These are phyloP conservation scores for Coprinopsis cinerea DNA, from an alignment of 768 basidiomycete genomes.

Conservation along the genomic window DNA sequence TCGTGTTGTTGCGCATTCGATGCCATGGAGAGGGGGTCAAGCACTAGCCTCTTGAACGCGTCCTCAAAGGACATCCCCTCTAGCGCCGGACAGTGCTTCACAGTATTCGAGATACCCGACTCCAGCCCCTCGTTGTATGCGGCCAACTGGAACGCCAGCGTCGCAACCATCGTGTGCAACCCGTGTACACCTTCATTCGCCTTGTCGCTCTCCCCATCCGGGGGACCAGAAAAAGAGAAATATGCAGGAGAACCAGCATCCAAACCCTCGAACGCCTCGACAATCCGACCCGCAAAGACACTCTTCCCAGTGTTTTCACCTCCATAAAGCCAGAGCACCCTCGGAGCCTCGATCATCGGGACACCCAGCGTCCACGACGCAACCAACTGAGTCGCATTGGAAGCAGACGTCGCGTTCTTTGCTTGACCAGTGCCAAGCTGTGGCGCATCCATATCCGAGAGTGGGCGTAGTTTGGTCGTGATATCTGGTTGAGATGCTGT, in stretches of 20 bases:
- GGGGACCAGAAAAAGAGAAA: background rate
- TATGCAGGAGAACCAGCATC: constrained; percentile 1
- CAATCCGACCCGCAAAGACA: background rate
- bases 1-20: background rate
- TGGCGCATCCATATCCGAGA: background rate
- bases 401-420: background rate
- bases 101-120: background rate
- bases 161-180: background rate
- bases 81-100: background rate
- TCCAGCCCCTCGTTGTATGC: constrained; percentile 4
- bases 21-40: background rate
- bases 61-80: background rate
- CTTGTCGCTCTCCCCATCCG: background rate
- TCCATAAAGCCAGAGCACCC: constrained; percentile 5
- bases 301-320: constrained; percentile 3
- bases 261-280: constrained; percentile 2
- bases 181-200: background rate
- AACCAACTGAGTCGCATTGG: background rate
- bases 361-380: constrained; percentile 3
- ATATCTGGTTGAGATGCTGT: background rate
- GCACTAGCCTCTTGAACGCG: constrained; percentile 2
- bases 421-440: background rate
- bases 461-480: background rate
- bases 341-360: background rate
- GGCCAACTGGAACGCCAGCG: constrained; percentile 7